Evolutionary conservation across 2,329 filamentous ascomycete genomes (phyloP), one percentile per base, ranked within the genome.

Genomic region (Chaetomiaceae sp.): DNA sequence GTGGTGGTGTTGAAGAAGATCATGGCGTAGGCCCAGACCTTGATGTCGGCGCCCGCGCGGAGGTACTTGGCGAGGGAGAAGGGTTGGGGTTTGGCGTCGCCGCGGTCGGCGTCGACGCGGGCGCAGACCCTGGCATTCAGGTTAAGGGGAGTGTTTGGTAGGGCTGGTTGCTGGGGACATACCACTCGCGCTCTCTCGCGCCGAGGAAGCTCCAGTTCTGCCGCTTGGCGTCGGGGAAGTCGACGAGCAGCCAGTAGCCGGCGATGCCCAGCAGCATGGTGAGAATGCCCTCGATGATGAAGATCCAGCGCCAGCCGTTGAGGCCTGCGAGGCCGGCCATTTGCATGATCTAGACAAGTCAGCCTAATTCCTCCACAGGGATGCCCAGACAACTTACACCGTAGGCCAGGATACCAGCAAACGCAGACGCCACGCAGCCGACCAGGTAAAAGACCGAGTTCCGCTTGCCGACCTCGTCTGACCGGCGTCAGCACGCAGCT

Each of bases 361-460:
- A 47, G 22, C 15, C 46, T 15, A 47, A 43, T 31, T 31, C 27
- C 4, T 12, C n/a, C 17, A 25, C 11, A 11, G 12, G 38, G 3
- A 36, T 6, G 19, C 4, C 7, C 3, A n/a, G 12, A 11, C 27
- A 17, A 52, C 73, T 72, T 61, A 85, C 73, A 5, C 86, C 87
- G 50, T 82, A 89, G 12, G 87, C 84, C 1, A 90, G 73, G 43
- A 90, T 84, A 51, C 86, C 84, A 0, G 83, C 75, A 60, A 85
- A 85, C 1, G 82, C 86, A 0, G 82, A 78, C 0, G 85, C 83
- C 6, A 86, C 73, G 57, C 79, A 84, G 34, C 85, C 85, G 5
- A 88, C 74, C 15, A 89, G 75, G 65, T 88, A 89, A 63, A 89
- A 89, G 22, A 79, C 67, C 0, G 83, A 82, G 64, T 87, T 88